A percentile compares a stretch with the other conserved stretches of the same genome.
Evolutionary conservation across 768 basidiomycete species (phyloP).

Genomic region (Kwoniella mangroviensis): DNA sequence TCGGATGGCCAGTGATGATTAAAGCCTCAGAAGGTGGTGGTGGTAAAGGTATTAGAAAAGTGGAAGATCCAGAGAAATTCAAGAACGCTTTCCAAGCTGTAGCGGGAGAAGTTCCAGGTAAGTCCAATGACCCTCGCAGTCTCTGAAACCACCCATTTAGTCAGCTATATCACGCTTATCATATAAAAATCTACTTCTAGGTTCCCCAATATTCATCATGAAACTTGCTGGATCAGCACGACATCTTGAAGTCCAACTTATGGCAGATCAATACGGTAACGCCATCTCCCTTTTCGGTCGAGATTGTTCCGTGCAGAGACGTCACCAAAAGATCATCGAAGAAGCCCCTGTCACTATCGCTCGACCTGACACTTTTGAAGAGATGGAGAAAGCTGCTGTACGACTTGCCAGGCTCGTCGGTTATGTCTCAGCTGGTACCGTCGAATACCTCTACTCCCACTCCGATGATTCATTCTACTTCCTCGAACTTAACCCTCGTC

Average conservation of each 20-base stretch:
- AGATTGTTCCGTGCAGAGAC: constrained; percentile 98
- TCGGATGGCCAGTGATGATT: constrained; percentile 99
- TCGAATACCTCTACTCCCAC: constrained; percentile 96
- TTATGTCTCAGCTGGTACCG: constrained; percentile 97
- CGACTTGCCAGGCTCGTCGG: constrained; percentile 98
- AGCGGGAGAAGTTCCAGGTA: constrained; percentile 93
- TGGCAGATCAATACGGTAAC: constrained; percentile 99
- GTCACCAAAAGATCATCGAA: constrained; percentile 99
- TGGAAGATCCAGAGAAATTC: constrained; percentile 82
- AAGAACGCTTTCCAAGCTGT: constrained; percentile 94
- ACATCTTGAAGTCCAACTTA: constrained; percentile 95
- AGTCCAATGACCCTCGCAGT: constrained; percentile 27
- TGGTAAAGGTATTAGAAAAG: constrained; percentile 97
- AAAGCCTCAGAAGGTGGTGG: constrained; percentile 99
- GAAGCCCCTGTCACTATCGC: constrained; percentile 99
- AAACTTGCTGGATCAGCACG: constrained; percentile 97
- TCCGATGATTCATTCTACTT: constrained; percentile 94
- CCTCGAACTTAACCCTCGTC: constrained; percentile 97
- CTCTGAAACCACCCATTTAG: neutral
- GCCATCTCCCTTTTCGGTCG: constrained; percentile 99
- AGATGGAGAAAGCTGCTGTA: constrained; percentile 99
- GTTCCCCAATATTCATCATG: constrained; percentile 99
- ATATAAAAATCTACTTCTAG: constrained; percentile 60
- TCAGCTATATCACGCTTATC: neutral
- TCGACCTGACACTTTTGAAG: constrained; percentile 83